Percentiles rank a stretch among this genome's conserved stretches.
Conservation (phyloP, 345 rosid species). For the Eucalyptus rudis region DNA sequence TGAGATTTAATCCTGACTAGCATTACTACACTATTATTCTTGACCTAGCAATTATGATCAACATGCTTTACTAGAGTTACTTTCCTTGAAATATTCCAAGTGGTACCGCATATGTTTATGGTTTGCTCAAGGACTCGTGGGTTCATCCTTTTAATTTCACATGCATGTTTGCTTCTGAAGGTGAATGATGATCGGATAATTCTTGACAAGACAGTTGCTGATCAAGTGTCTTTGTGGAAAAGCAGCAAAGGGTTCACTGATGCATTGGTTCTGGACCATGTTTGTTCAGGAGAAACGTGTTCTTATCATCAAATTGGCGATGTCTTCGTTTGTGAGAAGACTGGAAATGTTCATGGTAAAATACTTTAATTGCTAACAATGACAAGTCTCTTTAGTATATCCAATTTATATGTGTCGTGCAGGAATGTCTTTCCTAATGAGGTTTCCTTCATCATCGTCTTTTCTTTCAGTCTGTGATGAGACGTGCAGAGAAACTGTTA, state of each 20-base stretch:
- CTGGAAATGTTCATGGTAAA: conserved; percentile 84
- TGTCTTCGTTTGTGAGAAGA: conserved; percentile 85
- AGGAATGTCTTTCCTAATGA: neutral
- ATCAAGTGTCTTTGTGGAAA: conserved; percentile 71
- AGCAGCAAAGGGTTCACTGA: conserved; percentile 58
- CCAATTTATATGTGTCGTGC: neutral
- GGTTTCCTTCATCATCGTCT: neutral
- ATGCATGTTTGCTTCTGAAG: conserved; percentile 6
- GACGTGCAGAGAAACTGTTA: conserved; percentile 63
- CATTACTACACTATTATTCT: neutral
- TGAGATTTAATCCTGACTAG: neutral
- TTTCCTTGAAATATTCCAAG: too few species aligned
- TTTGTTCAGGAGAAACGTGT: conserved; percentile 74
- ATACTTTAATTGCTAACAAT: neutral
- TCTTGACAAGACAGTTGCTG: conserved; percentile 85
- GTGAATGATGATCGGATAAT: conserved; percentile 65
- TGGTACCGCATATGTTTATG: too few species aligned
- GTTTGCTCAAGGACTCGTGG: neutral
- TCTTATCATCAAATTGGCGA: conserved; percentile 73
- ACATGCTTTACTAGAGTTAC: neutral
- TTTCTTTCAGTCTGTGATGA: conserved; percentile 69
- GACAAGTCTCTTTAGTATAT: neutral
- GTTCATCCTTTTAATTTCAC: neutral
- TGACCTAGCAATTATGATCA: neutral
- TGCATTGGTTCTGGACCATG: conserved; percentile 39